These are phyloP conservation scores for Lachnellula hyalina DNA, from an alignment of 2,329 filamentous ascomycete genomes.

Conservation along the genomic window DNA sequence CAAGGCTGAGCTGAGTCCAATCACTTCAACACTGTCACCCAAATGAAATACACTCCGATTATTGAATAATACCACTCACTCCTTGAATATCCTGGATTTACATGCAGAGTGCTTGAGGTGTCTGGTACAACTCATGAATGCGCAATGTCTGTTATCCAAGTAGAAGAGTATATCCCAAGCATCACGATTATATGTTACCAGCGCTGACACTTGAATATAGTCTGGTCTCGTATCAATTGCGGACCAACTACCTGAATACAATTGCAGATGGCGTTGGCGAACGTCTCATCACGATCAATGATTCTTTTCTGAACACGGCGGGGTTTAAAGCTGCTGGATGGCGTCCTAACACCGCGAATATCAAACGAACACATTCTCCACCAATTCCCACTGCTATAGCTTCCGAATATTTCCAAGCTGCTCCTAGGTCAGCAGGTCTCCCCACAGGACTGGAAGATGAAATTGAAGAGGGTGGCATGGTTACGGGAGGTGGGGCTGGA, in stretches of 20 bases:
- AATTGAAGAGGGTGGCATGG: constrained; percentile 58
- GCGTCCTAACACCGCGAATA: constrained; percentile 66
- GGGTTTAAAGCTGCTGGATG: constrained; percentile 81
- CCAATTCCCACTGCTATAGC: constrained; percentile 79
- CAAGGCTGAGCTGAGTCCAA: constrained; percentile 10
- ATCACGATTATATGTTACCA: neutral
- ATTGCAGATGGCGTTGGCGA: constrained; percentile 82
- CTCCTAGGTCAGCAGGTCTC: constrained; percentile 53
- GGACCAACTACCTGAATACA: constrained; percentile 72
- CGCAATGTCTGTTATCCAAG: constrained; percentile 34
- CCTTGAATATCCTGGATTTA: neutral
- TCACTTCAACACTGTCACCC: neutral
- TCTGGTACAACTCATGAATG: constrained; percentile 3
- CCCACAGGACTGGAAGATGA: constrained; percentile 60
- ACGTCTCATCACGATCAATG: constrained; percentile 75
- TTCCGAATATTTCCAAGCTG: constrained; percentile 79
- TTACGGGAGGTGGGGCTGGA: constrained; percentile 60
- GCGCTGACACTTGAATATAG: constrained; percentile 38
- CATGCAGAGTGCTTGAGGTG: constrained; percentile 1
- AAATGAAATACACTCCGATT: neutral
- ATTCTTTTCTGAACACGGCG: constrained; percentile 71
- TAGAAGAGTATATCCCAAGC: constrained; percentile 31
- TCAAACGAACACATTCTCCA: constrained; percentile 79
- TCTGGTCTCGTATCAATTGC: constrained; percentile 77
- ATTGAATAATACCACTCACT: neutral